Evolutionary conservation across 495 filamentous ascomycete species (phyloP), one percentile per base, ranked within the genome.

Genomic region (Hypoxylon cercidicola): DNA sequence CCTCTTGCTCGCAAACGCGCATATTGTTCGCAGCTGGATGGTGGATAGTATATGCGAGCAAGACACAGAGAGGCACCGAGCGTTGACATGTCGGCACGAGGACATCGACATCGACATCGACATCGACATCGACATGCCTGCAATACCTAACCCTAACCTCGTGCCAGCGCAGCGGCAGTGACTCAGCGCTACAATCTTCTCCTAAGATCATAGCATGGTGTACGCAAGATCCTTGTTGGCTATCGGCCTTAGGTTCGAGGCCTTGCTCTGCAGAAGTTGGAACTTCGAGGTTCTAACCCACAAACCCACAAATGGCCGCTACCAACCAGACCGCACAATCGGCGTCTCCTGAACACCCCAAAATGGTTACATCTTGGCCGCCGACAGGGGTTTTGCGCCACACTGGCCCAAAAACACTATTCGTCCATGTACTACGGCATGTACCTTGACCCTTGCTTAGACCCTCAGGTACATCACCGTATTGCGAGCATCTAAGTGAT

Each of bases 381-480:
- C 43, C 46, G 60, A 63, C 65, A 68, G 65, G 65, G 65, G 50
- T 41, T 59, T 56, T 68, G 60, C 65, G 65, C 65, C 65, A 68
- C 65, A 68, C 65, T 50, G 46, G 30, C 53, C 55, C 48, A 43
- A 51, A 56, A 37, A 50, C 39, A 50, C 55, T 39, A 55, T 62
- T 62, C 47, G 61, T 57, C 41, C 49, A 69, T 21, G 57, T 69
- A 69, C 66, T 57, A 25, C 23, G 39, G 54, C 62, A 61, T 16
- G 57, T 69, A 69, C 66, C 62, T 35, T 32, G 39, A 58, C 62
- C 66, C 66, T 50, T 65, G 66, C 52, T 61, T 16, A 55, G 30
- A 45, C 32, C 61, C 39, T 62, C 57, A 48, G 66, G 66, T 69
- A 69, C 66, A 64, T 65, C 60, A 49, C 49, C 52, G 39, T 61